A percentile compares a stretch with the other conserved stretches of the same genome.
These are phyloP conservation scores for Salix brachista DNA, from an alignment of 345 rosid genomes.

Conservation along the genomic window DNA sequence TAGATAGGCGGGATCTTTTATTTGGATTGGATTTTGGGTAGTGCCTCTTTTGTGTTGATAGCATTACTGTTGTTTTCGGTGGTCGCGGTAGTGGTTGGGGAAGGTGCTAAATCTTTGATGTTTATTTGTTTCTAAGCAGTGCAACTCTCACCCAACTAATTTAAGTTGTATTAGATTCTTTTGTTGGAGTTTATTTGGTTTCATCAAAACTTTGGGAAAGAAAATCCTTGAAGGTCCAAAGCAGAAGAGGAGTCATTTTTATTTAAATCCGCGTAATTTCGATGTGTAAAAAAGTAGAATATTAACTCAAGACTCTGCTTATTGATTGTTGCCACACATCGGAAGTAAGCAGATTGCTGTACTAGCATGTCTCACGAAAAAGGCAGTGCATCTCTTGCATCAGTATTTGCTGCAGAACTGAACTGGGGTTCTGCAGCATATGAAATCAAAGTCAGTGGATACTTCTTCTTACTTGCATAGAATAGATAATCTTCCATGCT, in stretches of 20 bases:
- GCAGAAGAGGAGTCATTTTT: neutral
- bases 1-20: neutral
- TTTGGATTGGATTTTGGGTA: neutral
- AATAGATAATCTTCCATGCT: neutral
- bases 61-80: neutral
- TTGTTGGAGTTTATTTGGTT: neutral
- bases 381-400: neutral
- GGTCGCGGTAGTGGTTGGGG: neutral
- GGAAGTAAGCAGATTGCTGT: constrained; percentile 1
- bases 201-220: neutral
- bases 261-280: neutral
- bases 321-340: neutral
- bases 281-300: neutral
- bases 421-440: neutral
- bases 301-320: neutral
- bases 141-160: neutral
- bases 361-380: neutral
- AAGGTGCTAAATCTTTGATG: constrained; percentile 5
- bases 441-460: neutral
- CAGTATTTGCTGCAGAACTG: neutral
- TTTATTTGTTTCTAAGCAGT: neutral
- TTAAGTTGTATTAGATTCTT: neutral
- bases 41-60: neutral
- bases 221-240: neutral
- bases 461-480: neutral